Evolutionary conservation across 257 asterid species (phyloP), one percentile per base, ranked within the genome.

Genomic region (Nyctanthes arbortristis): DNA sequence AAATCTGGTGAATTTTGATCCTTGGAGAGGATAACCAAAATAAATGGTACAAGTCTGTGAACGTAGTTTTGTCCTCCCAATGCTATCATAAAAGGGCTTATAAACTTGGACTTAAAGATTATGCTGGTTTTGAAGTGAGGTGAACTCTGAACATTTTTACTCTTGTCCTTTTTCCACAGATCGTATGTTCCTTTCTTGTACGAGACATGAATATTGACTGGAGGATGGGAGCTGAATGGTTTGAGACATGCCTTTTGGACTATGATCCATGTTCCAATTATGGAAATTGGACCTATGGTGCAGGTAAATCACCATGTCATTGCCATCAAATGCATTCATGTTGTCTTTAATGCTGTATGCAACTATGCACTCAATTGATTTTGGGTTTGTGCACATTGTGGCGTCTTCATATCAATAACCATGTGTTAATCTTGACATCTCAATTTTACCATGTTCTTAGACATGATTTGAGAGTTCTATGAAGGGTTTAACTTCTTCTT

Each of bases 191-290:
- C 39, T 93, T 93, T 82, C 98, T 93, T 70, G 97, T 93, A 65
- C 93, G 98, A 66, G 98, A 93, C 81, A 87, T 93, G 96, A 95
- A 93, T 61, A 78, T 90, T 12, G 98, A 93, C 84, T 93, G 98
- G 98, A 81, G 98, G 77, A 93, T 93, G 95, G 98, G 98, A 73
- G 98, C 98, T 20, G 98, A 93, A 75, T 93, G 98, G 98, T 93
- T 93, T 27, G 98, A 93, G 88, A 83, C 97, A 1, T 90, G 87
- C 78, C 97, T 93, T 58, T 73, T 93, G 77, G 98, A 93, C 72
- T 90, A 90, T 52, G 98, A 93, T 76, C 98, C 98, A 29, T 93
- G 96, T 77, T 93, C 98, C 66, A 93, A 93, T 65, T 93, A 93
- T 73, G 97, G 98, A 6, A 93, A 93, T 66, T 93, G 97, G 98